These are phyloP conservation scores for Hippophae rhamnoides DNA, from an alignment of 306 rosid genomes.

Conservation along the genomic window DNA sequence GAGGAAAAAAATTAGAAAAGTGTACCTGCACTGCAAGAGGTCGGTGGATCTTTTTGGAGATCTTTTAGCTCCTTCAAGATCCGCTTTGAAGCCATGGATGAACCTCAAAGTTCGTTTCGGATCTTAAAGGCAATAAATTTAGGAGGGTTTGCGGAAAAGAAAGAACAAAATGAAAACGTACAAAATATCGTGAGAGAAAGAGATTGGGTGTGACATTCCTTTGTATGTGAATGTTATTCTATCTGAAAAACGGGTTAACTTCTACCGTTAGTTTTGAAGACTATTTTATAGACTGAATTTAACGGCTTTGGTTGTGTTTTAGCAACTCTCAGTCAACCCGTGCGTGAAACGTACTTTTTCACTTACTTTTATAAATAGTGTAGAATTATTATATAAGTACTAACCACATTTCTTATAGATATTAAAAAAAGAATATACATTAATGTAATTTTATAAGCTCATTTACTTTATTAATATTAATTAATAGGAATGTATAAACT, in stretches of 20 bases:
- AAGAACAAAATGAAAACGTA: background rate
- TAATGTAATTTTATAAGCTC: too few relatives aligned
- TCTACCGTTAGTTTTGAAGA: slow-evolving; percentile 11
- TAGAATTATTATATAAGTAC: too few relatives aligned
- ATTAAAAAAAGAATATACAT: too few relatives aligned
- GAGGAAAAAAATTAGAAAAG: background rate
- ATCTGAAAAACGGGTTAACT: background rate
- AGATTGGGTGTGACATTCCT: slow-evolving; percentile 2
- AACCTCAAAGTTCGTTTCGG: slow-evolving; percentile 27
- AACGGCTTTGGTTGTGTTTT: too few relatives aligned
- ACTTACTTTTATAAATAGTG: too few relatives aligned
- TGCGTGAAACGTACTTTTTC: too few relatives aligned
- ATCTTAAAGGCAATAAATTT: slow-evolving; percentile 24
- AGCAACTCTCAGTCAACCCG: too few relatives aligned
- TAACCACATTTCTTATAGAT: too few relatives aligned
- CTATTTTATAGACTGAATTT: background rate
- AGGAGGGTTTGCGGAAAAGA: background rate
- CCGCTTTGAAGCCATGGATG: slow-evolving; percentile 75
- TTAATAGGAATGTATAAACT: too few relatives aligned
- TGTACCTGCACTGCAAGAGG: slow-evolving; percentile 81
- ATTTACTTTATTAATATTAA: too few relatives aligned
- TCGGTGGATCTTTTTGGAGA: slow-evolving; percentile 82
- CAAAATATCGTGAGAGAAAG: slow-evolving; percentile 3
- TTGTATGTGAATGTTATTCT: slow-evolving; percentile 18
- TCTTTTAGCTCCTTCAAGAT: slow-evolving; percentile 86